phyloP scores from a whole-genome alignment of 805 yeast species.

The Monosporozyma solicola region DNA sequence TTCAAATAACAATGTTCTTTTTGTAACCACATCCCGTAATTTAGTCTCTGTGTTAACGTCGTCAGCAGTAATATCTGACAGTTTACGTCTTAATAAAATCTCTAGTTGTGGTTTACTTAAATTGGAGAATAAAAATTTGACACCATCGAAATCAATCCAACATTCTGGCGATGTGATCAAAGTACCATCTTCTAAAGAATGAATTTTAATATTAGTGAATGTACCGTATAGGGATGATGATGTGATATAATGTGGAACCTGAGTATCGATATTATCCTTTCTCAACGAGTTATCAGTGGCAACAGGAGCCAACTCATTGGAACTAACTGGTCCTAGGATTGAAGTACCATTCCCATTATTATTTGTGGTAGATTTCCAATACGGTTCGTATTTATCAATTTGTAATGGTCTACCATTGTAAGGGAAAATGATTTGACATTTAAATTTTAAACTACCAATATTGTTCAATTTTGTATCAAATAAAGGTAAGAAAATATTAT shows the following conservation, averaged over 20 bases:
- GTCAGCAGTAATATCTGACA: constrained; percentile 13
- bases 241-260: constrained; percentile 48
- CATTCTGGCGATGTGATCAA: constrained; percentile 73
- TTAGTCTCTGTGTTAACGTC: constrained; percentile 20
- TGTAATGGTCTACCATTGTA: constrained; percentile 76
- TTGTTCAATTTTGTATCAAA: constrained; percentile 73
- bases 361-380: constrained; percentile 86
- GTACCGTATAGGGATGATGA: constrained; percentile 84
- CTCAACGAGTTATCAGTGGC: not conserved
- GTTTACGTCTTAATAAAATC: constrained; percentile 22
- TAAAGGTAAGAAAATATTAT: constrained; percentile 50
- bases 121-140: constrained; percentile 53
- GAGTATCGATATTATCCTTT: not conserved
- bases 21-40: constrained; percentile 23
- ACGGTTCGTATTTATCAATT: constrained; percentile 76
- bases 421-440: constrained; percentile 81
- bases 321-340: not conserved
- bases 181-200: constrained; percentile 71
- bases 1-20: constrained; percentile 50
- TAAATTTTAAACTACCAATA: constrained; percentile 71
- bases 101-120: constrained; percentile 34
- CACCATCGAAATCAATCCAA: constrained; percentile 42
- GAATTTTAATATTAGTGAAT: constrained; percentile 61
- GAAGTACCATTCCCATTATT: constrained; percentile 18
- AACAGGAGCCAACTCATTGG: not conserved